Base-by-base conservation (phyloP, 177 flowering plant species). In the Vitis hybrid region DNA sequence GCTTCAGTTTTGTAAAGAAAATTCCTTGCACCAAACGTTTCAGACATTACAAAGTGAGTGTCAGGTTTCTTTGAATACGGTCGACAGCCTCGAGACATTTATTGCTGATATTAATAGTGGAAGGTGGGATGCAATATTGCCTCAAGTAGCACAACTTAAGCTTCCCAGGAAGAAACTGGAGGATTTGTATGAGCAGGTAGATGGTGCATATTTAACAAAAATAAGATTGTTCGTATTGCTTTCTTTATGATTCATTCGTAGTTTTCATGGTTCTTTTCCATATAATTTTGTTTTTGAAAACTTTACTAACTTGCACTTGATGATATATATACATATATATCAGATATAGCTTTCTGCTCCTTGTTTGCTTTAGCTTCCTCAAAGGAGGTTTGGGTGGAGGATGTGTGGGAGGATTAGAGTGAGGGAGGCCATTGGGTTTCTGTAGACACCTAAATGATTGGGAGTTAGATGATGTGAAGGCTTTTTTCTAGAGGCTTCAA, bases 1-100 rank as follows among this genome's bases (percentile, higher is more conserved):
- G 80, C 95, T 96, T 56, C 99, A 96, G 65, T 96, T 93, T 75
- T 96, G 99, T 88, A 96, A 96, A 84, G 99, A 96, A 63, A 89
- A 96, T 68, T 93, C 98, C 17, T 75, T 96, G 85, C 89, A 90
- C 67, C 93, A 96, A 69, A 91, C 99, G 8, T 96, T 96, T 65
- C 97, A 93, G 83, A 89, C 90, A 11, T 70, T 96, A 58, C 99
- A 93, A 73, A 86, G 83, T 61, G 99, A 96, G 83, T 96, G 99
- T 77, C 99, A 93, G 75, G 98, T 96, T 13, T 96, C 99, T 14
- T 80, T 96, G 64, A 96, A 96, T 77, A 96, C 98, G 2, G 97
- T 92, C 3, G 99, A 93, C 76, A 96, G 97, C 76, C 89, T 87
- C 51, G 99, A 93, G 79, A 92, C 98, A 13, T 93, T 96, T 79